phyloP scores from a whole-genome alignment of 495 filamentous ascomycete species.

The Daldinia concentrica region DNA sequence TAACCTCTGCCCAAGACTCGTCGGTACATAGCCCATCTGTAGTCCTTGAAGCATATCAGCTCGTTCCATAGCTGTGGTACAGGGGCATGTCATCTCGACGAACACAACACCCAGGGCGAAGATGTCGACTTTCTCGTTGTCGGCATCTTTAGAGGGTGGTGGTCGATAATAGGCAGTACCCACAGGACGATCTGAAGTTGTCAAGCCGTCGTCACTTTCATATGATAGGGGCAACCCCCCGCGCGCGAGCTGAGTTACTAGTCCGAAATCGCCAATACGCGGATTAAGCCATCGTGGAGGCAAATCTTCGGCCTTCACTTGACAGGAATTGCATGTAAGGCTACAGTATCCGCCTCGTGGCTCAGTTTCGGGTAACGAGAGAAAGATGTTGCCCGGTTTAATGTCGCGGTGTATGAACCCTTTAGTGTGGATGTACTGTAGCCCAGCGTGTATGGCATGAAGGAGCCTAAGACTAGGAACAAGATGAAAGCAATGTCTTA shows the following conservation, averaged over 20 bases:
- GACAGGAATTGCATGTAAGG: constrained; percentile 47
- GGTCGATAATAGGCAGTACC: constrained; percentile 46
- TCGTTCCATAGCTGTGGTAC: constrained; percentile 65
- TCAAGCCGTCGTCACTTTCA: not conserved
- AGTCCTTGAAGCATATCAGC: constrained; percentile 58
- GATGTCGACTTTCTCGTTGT: constrained; percentile 64
- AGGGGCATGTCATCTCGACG: constrained; percentile 61
- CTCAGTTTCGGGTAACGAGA: constrained; percentile 58
- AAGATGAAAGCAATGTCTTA: constrained; percentile 64
- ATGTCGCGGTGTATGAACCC: constrained; percentile 97
- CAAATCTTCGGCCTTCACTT: not conserved
- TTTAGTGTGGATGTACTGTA: constrained; percentile 79
- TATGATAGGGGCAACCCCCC: constrained; percentile 29
- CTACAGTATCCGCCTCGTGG: constrained; percentile 42
- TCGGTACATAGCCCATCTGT: constrained; percentile 46
- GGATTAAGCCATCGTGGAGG: constrained; percentile 57
- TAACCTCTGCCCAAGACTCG: constrained; percentile 18
- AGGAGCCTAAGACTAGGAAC: constrained; percentile 53
- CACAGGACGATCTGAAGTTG: constrained; percentile 8
- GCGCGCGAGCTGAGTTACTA: constrained; percentile 63
- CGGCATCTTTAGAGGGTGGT: constrained; percentile 43
- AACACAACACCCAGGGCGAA: constrained; percentile 65
- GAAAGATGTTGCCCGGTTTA: constrained; percentile 99
- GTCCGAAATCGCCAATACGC: constrained; percentile 65
- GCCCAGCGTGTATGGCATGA: constrained; percentile 43